Percentiles rank a stretch among this genome's conserved stretches.
Conservation (phyloP, 805 yeast genomes). For the Candida krabiensis region DNA sequence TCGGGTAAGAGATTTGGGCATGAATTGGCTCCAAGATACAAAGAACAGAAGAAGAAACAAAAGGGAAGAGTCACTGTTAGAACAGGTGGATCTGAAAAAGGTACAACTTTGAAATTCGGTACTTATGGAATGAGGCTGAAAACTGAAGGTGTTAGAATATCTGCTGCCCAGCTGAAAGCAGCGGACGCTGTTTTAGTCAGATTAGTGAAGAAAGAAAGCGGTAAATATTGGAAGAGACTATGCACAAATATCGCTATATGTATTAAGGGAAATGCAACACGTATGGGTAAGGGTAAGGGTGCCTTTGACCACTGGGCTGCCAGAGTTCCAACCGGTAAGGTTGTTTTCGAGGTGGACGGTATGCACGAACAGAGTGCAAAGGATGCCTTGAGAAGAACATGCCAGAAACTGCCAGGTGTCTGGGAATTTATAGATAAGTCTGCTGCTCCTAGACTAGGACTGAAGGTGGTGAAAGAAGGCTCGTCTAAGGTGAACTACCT, state of each 20-base stretch:
- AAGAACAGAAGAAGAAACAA: slow-evolving; percentile 69
- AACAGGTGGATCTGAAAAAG: slow-evolving; percentile 91
- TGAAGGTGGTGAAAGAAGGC: slow-evolving; percentile 48
- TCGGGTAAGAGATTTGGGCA: slow-evolving; percentile 51
- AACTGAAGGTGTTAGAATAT: slow-evolving; percentile 81
- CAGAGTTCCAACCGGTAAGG: slow-evolving; percentile 93
- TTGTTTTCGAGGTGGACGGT: slow-evolving; percentile 74
- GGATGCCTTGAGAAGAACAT: slow-evolving; percentile 87
- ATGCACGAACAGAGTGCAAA: slow-evolving; percentile 88
- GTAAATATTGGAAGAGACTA: slow-evolving; percentile 75
- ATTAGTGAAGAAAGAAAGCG: slow-evolving; percentile 75
- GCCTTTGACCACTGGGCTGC: slow-evolving; percentile 96
- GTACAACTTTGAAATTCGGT: slow-evolving; percentile 80
- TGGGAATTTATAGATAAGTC: slow-evolving; percentile 77
- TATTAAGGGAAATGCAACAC: slow-evolving; percentile 95
- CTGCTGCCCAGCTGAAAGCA: slow-evolving; percentile 86
- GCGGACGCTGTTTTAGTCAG: slow-evolving; percentile 87
- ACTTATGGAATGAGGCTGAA: slow-evolving; percentile 82
- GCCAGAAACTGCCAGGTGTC: slow-evolving; percentile 87
- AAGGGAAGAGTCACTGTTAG: slow-evolving; percentile 95
- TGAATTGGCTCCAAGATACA: slow-evolving; percentile 76
- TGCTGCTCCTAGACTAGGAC: slow-evolving; percentile 70
- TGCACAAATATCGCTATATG: slow-evolving; percentile 88
- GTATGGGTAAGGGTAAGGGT: slow-evolving; percentile 99
- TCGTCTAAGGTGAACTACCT: slow-evolving; percentile 52